Conservation (phyloP, 2,329 filamentous ascomycete genomes). For the Talaromyces amestolkiae region DNA sequence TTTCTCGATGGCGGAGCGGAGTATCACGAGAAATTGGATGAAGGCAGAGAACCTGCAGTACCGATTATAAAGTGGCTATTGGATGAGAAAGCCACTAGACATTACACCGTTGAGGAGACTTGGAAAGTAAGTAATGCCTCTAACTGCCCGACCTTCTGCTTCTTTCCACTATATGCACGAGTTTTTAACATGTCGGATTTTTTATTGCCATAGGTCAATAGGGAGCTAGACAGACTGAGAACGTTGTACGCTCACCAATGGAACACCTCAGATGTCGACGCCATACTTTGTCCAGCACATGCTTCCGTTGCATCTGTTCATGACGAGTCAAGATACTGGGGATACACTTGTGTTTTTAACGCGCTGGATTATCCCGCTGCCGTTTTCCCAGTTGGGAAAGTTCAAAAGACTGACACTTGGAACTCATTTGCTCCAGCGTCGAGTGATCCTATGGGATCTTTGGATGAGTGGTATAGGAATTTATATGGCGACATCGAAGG, state of each 20-base stretch:
- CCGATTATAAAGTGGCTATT: constrained; percentile 14
- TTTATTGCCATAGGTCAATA: not conserved
- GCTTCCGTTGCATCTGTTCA: constrained; percentile 56
- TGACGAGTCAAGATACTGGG: constrained; percentile 58
- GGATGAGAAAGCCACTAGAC: constrained; percentile 4
- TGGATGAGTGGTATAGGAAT: constrained; percentile 48
- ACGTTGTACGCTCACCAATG: constrained; percentile 11
- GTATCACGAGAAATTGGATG: not conserved
- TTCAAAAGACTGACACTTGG: constrained; percentile 39
- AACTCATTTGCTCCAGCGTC: constrained; percentile 39
- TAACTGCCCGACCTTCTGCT: not conserved
- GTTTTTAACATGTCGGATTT: not conserved
- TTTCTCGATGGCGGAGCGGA: constrained; percentile 16
- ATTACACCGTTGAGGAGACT: constrained; percentile 4
- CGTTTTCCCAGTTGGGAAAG: constrained; percentile 38
- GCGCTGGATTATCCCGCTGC: constrained; percentile 31
- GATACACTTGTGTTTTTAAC: constrained; percentile 36
- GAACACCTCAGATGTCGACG: constrained; percentile 14
- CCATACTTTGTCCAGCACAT: constrained; percentile 46
- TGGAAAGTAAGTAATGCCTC: constrained; percentile 2
- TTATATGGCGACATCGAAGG: constrained; percentile 37
- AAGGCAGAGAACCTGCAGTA: constrained; percentile 12
- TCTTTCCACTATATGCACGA: not conserved
- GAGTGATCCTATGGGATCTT: constrained; percentile 41
- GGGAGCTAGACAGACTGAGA: constrained; percentile 6